These are phyloP conservation scores for Xylaria multiplex DNA, from an alignment of 2,329 filamentous ascomycete species.

Conservation along the genomic window DNA sequence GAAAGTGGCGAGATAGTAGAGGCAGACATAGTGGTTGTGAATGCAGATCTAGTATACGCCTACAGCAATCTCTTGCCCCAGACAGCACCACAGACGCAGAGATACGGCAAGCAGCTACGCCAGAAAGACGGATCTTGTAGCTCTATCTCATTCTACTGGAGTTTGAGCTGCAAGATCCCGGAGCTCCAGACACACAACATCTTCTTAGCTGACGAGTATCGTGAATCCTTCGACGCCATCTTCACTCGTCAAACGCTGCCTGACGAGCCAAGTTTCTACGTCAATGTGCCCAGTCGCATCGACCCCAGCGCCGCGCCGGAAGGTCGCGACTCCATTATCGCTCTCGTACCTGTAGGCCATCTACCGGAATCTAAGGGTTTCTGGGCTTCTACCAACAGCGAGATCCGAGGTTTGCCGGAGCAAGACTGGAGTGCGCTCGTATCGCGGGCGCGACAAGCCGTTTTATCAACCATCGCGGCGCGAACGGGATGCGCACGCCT, in stretches of 20 bases:
- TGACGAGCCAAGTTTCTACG: slow-evolving; percentile 76
- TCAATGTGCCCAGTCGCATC: slow-evolving; percentile 78
- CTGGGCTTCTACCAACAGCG: slow-evolving; percentile 37
- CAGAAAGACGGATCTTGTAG: slow-evolving; percentile 71
- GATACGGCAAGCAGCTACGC: slow-evolving; percentile 53
- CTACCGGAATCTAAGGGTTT: slow-evolving; percentile 59
- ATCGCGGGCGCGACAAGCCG: slow-evolving; percentile 64
- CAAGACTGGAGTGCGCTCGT: slow-evolving; percentile 73
- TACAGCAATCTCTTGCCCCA: slow-evolving; percentile 75
- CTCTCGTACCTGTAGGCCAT: slow-evolving; percentile 78
- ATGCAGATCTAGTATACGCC: slow-evolving; percentile 78
- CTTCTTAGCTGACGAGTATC: slow-evolving; percentile 78
- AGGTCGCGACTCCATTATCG: slow-evolving; percentile 72
- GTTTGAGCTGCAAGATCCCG: slow-evolving; percentile 67
- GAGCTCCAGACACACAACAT: slow-evolving; percentile 78
- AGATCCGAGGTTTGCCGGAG: slow-evolving; percentile 49
- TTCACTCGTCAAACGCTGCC: slow-evolving; percentile 76
- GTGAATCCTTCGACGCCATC: slow-evolving; percentile 78
- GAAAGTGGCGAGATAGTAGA: slow-evolving; percentile 65
- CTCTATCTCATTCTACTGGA: slow-evolving; percentile 82
- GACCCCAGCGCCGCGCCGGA: slow-evolving; percentile 74
- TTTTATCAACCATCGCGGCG: slow-evolving; percentile 68
- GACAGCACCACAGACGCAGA: slow-evolving; percentile 40
- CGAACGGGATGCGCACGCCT: slow-evolving; percentile 68
- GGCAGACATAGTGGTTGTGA: slow-evolving; percentile 75